These are phyloP conservation scores for Ammopiptanthus mongolicus DNA, from an alignment of 306 rosid genomes.

Conservation along the genomic window DNA sequence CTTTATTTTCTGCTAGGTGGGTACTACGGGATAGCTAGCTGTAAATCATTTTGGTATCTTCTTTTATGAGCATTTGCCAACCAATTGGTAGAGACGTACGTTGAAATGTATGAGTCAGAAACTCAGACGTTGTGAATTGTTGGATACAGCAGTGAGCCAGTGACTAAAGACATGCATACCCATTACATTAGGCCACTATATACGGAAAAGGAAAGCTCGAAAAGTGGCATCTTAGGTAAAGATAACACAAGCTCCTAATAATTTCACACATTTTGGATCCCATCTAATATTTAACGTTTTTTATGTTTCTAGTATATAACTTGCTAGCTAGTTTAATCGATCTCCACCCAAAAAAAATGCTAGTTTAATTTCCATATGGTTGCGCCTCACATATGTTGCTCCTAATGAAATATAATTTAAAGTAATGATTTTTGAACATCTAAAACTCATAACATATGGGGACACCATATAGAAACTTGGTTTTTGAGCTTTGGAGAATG, in stretches of 20 bases:
- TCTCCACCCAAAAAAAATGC: too few species aligned
- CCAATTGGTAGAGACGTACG: slow-evolving; percentile 1
- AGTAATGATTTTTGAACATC: too few species aligned
- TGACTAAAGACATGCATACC: not conserved
- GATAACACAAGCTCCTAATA: not conserved
- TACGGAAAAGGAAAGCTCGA: slow-evolving; percentile 7
- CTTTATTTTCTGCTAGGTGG: not conserved
- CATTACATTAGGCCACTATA: not conserved
- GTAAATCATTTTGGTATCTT: not conserved
- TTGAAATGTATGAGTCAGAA: not conserved
- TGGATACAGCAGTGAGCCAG: not conserved
- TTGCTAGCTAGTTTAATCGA: not conserved
- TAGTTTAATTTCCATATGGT: not conserved
- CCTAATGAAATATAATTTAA: not conserved
- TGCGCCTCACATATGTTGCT: not conserved
- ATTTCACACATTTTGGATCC: not conserved
- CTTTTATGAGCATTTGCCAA: slow-evolving; percentile 6
- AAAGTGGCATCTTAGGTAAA: not conserved
- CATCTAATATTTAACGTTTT: not conserved
- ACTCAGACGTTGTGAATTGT: not conserved
- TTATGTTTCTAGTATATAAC: not conserved
- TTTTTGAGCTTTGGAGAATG: too few species aligned
- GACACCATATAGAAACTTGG: too few species aligned
- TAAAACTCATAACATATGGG: too few species aligned
- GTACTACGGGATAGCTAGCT: not conserved